Percentiles rank a stretch among this genome's conserved stretches.
Evolutionary conservation across 768 basidiomycete genomes (phyloP).

Genomic region (Hygrophorus pudorinus): DNA sequence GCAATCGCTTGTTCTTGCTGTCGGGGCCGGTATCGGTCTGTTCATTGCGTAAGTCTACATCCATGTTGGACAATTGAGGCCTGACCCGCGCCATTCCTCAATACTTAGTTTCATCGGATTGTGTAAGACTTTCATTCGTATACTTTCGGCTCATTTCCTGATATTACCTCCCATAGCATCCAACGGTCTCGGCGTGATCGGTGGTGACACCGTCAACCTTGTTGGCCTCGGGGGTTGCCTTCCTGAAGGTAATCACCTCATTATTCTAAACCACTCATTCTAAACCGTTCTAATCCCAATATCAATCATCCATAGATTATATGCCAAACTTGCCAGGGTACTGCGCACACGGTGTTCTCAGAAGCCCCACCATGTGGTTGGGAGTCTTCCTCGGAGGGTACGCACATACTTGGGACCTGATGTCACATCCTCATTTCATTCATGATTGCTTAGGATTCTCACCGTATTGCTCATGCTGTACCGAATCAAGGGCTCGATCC

Average conservation of each 20-base stretch:
- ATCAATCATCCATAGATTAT: slow-evolving; percentile 26
- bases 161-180: slow-evolving; percentile 29
- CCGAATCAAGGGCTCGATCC: slow-evolving; percentile 74
- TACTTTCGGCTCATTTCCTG: neutral
- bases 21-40: slow-evolving; percentile 80
- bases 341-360: slow-evolving; percentile 56
- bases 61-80: neutral
- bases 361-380: slow-evolving; percentile 77
- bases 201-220: slow-evolving; percentile 59
- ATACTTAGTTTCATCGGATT: slow-evolving; percentile 59
- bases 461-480: slow-evolving; percentile 79
- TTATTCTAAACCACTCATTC: no score
- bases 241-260: slow-evolving; percentile 29
- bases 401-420: slow-evolving; percentile 13
- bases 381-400: slow-evolving; percentile 80
- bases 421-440: slow-evolving; percentile 1
- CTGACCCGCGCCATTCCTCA: slow-evolving; percentile 7
- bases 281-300: neutral
- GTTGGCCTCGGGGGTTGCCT: slow-evolving; percentile 72
- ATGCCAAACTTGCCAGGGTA: slow-evolving; percentile 39
- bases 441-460: slow-evolving; percentile 37
- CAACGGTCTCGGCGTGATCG: slow-evolving; percentile 64
- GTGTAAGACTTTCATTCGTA: slow-evolving; percentile 28
- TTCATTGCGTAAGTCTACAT: slow-evolving; percentile 62
- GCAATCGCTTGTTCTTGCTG: slow-evolving; percentile 74